A percentile compares a stretch with the other conserved stretches of the same genome.
Evolutionary conservation across 768 basidiomycete species (phyloP).

Genomic region (Kwoniella dejecticola): DNA sequence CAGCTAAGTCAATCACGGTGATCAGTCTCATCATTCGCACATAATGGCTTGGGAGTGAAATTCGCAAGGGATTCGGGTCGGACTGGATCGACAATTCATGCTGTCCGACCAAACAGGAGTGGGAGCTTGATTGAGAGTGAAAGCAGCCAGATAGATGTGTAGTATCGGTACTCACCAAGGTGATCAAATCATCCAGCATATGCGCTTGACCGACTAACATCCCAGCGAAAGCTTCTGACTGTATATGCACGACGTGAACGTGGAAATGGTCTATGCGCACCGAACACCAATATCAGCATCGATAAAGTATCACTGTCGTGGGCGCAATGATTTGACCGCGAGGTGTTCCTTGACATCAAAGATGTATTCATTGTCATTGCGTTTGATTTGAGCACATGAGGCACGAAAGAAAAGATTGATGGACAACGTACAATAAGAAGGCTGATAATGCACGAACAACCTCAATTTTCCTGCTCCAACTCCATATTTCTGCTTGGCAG

Average conservation of each 20-base stretch:
- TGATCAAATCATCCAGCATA: slow-evolving; percentile 87
- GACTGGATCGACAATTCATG: background rate
- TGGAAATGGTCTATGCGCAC: slow-evolving; percentile 80
- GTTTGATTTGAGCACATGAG: background rate
- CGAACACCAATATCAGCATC: too few relatives aligned
- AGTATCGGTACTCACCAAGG: slow-evolving; percentile 62
- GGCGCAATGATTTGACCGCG: too few relatives aligned
- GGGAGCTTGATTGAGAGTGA: background rate
- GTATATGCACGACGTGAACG: slow-evolving; percentile 83
- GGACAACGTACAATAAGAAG: slow-evolving; percentile 77
- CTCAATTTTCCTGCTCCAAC: slow-evolving; percentile 66
- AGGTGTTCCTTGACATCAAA: background rate
- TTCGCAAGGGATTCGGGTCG: background rate
- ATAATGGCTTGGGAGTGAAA: background rate
- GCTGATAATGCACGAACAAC: slow-evolving; percentile 92
- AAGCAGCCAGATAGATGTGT: too few relatives aligned
- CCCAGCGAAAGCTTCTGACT: slow-evolving; percentile 66
- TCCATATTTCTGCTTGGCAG: slow-evolving; percentile 69
- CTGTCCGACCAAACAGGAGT: background rate
- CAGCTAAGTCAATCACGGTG: slow-evolving; percentile 64
- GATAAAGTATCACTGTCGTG: too few relatives aligned
- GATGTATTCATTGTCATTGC: background rate
- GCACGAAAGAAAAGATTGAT: background rate
- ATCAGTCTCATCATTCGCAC: too few relatives aligned
- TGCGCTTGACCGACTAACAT: slow-evolving; percentile 89